phyloP scores from a whole-genome alignment of 2,329 filamentous ascomycete genomes.

The Penicillium thymicola region DNA sequence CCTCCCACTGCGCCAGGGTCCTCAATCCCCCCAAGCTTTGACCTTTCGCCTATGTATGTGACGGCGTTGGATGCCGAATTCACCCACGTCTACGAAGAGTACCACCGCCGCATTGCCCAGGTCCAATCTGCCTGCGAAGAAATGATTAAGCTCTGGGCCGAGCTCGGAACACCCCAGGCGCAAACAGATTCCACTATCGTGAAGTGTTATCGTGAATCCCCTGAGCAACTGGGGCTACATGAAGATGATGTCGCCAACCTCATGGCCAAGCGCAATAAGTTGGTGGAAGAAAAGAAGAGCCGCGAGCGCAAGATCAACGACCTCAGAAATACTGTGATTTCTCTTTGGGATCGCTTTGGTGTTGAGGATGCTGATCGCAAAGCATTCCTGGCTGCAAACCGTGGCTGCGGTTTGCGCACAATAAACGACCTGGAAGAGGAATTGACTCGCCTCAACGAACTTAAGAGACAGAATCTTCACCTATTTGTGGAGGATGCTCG shows the following conservation, averaged over 20 bases:
- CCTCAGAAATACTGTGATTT: conserved; percentile 73
- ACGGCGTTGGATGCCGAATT: conserved; percentile 86
- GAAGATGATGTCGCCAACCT: conserved; percentile 77
- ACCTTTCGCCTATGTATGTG: conserved; percentile 88
- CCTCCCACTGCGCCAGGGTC: conserved; percentile 77
- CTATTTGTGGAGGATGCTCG: conserved; percentile 94
- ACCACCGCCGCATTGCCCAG: conserved; percentile 72
- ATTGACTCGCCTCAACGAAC: conserved; percentile 76
- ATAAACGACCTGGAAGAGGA: conserved; percentile 98
- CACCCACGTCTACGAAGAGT: conserved; percentile 93
- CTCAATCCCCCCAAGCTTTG: conserved; percentile 76
- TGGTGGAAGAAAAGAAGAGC: conserved; percentile 81
- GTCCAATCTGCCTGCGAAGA: conserved; percentile 75
- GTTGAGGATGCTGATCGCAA: conserved; percentile 80
- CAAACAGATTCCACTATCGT: conserved; percentile 87
- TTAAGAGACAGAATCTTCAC: conserved; percentile 93
- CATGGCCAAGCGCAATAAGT: conserved; percentile 70
- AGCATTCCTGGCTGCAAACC: conserved; percentile 78
- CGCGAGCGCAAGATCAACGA: conserved; percentile 77
- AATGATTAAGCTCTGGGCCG: conserved; percentile 92
- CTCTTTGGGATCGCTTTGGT: conserved; percentile 82
- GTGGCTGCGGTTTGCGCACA: conserved; percentile 83
- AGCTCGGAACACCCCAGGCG: conserved; percentile 88
- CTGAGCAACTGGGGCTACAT: conserved; percentile 90
- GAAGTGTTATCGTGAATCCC: conserved; percentile 82